Base-by-base conservation (phyloP, 139 green algal species). In the Tetradesmus lagerheimii region DNA sequence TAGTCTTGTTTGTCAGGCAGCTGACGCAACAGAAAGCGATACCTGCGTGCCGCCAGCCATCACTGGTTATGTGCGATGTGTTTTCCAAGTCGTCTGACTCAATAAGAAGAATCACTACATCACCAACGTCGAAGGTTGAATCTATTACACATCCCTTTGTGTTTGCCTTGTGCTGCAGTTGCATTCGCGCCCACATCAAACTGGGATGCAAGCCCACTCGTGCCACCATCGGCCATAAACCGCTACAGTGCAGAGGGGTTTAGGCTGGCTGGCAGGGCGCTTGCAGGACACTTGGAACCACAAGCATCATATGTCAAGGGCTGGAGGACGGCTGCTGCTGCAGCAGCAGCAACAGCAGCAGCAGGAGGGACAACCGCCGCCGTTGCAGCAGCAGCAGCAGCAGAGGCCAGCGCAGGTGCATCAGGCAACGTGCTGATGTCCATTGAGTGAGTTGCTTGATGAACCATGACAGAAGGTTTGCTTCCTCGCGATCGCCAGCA, bases 271-370 rank as follows among this genome's bases (percentile, higher is more conserved):
- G 77, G 77, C 37, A 83, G 25, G 77, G 37, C 77, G 35, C 6
- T 29, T 4, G 6, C 38, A n/a, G 77, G 77, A 9, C 9, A 23
- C 9, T 83, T 83, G 35, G 11, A 83, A 12, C 77, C 77, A 37
- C 37, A 31, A 34, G 38, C 37, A 20, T 35, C 77, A 12, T 62
- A 83, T 34, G 25, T 62, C 23, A 83, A 83, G 77, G 37, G 38
- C 18, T 18, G 34, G 71, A 43, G 34, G 25, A 11, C 31, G 8
- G 31, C 27, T 29, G 27, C 71, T 39, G 71, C 31, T 15, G 35
- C 77, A 35, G 77, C 77, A 83, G 77, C 77, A 83, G 31, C 23
- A 31, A 23, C 9, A 15, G 27, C 37, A 83, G 77, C 77, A 83
- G 71, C n/a, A n/a, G 29, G 20, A 78, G 15, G 14, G 64, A 9